Percentiles rank a stretch among this genome's conserved stretches.
Evolutionary conservation across 1,139 yeast genomes (phyloP).

Genomic region (Suhomyces bribrorum): DNA sequence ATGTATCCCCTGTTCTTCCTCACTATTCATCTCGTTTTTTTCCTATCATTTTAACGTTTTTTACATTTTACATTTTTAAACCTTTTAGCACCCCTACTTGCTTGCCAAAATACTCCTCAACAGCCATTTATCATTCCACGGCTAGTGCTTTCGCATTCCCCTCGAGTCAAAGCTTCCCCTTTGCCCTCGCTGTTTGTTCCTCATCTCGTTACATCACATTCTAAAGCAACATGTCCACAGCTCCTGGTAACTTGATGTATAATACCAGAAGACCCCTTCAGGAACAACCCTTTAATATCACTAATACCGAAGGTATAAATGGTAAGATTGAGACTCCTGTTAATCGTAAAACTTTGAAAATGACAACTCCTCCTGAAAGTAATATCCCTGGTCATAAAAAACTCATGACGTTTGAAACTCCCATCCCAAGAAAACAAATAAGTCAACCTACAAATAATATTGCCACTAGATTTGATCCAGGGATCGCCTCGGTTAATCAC

Average conservation of each 20-base stretch:
- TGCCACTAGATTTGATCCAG: constrained; percentile 9
- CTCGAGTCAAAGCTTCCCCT: background rate
- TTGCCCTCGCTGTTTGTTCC: background rate
- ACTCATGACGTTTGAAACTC: constrained; percentile 21
- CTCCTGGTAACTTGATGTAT: constrained; percentile 12
- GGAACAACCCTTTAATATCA: constrained; percentile 15
- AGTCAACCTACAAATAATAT: constrained; percentile 1
- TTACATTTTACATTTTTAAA: background rate
- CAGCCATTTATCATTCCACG: too few relatives aligned
- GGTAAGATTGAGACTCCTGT: constrained; percentile 22
- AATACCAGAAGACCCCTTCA: constrained; percentile 21
- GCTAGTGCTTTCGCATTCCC: too few relatives aligned
- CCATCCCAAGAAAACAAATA: constrained; percentile 13
- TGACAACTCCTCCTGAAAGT: constrained; percentile 42
- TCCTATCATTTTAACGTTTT: too few relatives aligned
- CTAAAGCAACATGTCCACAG: constrained; percentile 10
- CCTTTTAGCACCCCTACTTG: background rate
- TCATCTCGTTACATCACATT: background rate
- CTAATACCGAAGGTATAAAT: constrained; percentile 7
- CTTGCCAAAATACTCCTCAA: background rate
- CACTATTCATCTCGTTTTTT: constrained; percentile 1
- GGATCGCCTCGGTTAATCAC: constrained; percentile 8
- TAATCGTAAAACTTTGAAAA: constrained; percentile 21
- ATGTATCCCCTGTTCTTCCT: constrained; percentile 2
- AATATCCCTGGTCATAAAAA: constrained; percentile 11